These are phyloP conservation scores for Populus hybrid DNA, from an alignment of 441 rosid species.

Conservation along the genomic window DNA sequence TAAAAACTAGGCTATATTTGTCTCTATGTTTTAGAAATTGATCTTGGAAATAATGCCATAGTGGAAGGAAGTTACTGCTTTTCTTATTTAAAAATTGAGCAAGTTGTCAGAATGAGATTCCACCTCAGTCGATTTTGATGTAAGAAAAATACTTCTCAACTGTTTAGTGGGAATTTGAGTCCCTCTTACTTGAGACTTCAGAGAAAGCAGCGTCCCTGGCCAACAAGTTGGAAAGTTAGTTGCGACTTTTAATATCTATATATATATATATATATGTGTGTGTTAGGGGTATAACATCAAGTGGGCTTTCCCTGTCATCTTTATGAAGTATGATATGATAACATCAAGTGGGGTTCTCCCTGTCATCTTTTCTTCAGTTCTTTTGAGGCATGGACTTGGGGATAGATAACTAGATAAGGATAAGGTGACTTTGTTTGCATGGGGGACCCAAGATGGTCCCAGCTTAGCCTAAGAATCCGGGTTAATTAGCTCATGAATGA, in stretches of 20 bases:
- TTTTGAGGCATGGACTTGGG: background rate
- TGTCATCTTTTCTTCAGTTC: background rate
- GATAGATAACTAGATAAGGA: constrained; percentile 22
- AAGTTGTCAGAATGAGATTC: background rate
- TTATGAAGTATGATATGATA: background rate
- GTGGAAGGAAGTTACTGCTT: background rate
- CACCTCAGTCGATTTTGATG: background rate
- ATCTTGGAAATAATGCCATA: background rate
- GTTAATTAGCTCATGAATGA: background rate
- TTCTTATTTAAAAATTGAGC: background rate
- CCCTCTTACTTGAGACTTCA: background rate
- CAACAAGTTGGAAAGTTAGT: background rate
- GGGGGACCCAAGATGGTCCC: constrained; percentile 12
- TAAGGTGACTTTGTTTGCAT: background rate
- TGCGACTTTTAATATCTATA: background rate
- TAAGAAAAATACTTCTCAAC: background rate
- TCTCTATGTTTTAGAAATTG: background rate
- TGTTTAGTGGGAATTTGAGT: background rate
- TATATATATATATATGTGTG: no score
- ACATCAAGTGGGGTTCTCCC: background rate
- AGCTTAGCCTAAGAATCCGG: background rate
- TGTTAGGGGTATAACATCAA: background rate
- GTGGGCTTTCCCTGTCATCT: background rate
- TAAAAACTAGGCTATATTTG: background rate
- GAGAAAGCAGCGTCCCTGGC: background rate